Base-by-base conservation (phyloP, 768 basidiomycete genomes). In the Rhizopogon roseolus region DNA sequence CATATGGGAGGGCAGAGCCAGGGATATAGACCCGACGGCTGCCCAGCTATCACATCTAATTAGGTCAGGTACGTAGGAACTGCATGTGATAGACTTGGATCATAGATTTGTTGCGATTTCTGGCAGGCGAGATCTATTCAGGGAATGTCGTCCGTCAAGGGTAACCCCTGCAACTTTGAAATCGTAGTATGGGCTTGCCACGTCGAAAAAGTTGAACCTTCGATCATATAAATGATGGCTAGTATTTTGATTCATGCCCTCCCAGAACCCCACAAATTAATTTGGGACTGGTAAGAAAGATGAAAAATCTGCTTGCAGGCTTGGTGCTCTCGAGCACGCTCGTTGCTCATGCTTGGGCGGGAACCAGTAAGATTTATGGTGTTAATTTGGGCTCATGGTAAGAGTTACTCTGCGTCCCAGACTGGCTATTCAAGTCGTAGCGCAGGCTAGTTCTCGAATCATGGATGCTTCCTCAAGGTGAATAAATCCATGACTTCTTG, bases 381-480 rank as follows among this genome's bases (percentile, higher is more conserved):
- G 86, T 88, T 3, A 88, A 89, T 62, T 62, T 89, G 34, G 85
- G 86, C 13, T 81, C 81, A 50, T 86, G 84, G 83, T 80, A 56
- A 19, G 74, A 46, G 27, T 48, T 28, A 5, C 8, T 6, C 13
- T 17, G 5, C 14, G 19, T 14, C 49, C 10, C 8, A 2, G 27
- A 28, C n/a, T 13, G 32, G 13, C 13, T 36, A 36, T 36, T 56
- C 37, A 25, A 41, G 48, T 19, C 43, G 44, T 40, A 57, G 8
- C 48, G n/a, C 53, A 90, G 89, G 89, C 75, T 91, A 48, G 67
- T 91, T 0, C 66, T 89, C 5, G 89, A 91, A 61, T 60, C 87
- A n/a, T 91, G 89, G 89, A 91, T 91, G 88, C 73, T 89, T 40
- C 88, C 87, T 8, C 70, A 75, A 66, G 85, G 84, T 84, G 56